Evolutionary conservation across 2,329 filamentous ascomycete species (phyloP), one percentile per base, ranked within the genome.

Genomic region (Alternaria brassicicola): DNA sequence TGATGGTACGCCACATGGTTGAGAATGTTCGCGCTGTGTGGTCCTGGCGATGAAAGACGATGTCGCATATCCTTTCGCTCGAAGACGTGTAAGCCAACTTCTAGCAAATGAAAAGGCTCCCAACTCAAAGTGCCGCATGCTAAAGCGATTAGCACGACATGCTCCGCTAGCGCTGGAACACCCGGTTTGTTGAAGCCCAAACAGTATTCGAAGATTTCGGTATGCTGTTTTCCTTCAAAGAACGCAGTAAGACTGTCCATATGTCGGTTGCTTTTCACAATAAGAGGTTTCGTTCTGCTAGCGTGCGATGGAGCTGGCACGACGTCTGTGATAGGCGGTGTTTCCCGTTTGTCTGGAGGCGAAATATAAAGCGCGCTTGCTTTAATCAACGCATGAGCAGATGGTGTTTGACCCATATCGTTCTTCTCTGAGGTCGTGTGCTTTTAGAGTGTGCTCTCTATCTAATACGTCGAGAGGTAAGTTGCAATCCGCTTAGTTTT

Each of bases 161-260:
- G 30, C 15, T 50, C 38, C 15, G 48, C 45, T 3, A 54, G 15
- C 7, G 10, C 9, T 15, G 45, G 50, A 21, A 31, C 31, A 19
- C 38, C 21, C 6, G 19, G 31, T 12, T 23, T 58, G 28, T 54
- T 31, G 26, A 49, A 50, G 12, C 50, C 50, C n/a, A 54, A n/a
- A 15, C 45, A 54, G n/a, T 41, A 54, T 26, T 58, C 31, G 9
- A 54, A 15, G 23, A 50, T 41, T 4, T 50, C 50, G 15, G 33
- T 45, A n/a, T 58, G 38, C 1, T 1, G 30, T 9, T 45, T 12
- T 3, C 10, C 6, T n/a, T 21, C 9, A 31, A 50, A 54, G 31
- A 41, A 35, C 17, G 15, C 8, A 3, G 19, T 2, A 12, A 50
- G 23, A 10, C 15, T 26, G 2, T 33, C 6, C 30, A 49, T 30